Evolutionary conservation across 345 rosid genomes (phyloP), one percentile per base, ranked within the genome.

Genomic region (Melastoma malabathricum): DNA sequence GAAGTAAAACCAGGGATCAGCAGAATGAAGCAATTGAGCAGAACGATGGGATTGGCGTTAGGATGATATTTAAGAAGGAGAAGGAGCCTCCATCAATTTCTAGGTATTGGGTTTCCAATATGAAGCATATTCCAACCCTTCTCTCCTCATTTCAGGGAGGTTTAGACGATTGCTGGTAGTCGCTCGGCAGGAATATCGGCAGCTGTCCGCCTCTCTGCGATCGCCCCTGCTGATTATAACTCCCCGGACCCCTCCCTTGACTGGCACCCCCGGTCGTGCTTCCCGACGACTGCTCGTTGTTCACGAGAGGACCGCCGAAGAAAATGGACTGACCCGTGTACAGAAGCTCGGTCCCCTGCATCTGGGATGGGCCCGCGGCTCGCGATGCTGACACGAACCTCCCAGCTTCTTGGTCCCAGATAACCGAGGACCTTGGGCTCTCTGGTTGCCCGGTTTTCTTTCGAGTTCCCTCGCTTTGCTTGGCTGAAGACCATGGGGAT

Each of bases 341-440:
- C 29, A 70, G 55, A 58, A 83, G 80, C 61, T 85, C 89, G 15
- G 77, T 20, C 52, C 84, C 71, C 0, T 74, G 71, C 43, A 48
- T 62, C 72, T 68, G 82, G 4, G 68, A 64, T 18, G 70, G 29
- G 6, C 58, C 58, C 3, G 51, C 70, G 38, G 48, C 69, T 45
- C 59, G 44, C 17, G 82, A 71, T 0, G 89, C 72, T 20, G 89
- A 77, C 22, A 83, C 81, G 13, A 83, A 89, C 52, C 88, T 79
- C 50, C 88, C 89, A 2, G 96, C 96, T 67, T 83, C 88, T 46
- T 70, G 90, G 71, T 89, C 90, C 97, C 97, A 86, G 54, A 77
- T 72, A 5, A 89, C 90, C 7, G 86, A 72, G 54, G 66, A 72
- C 61, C 76, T 75, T 7, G 63, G 46, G 59, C 50, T 74, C 62